Evolutionary conservation across 2,329 filamentous ascomycete species (phyloP).

Genomic region (Aspergillus pseudonomiae): DNA sequence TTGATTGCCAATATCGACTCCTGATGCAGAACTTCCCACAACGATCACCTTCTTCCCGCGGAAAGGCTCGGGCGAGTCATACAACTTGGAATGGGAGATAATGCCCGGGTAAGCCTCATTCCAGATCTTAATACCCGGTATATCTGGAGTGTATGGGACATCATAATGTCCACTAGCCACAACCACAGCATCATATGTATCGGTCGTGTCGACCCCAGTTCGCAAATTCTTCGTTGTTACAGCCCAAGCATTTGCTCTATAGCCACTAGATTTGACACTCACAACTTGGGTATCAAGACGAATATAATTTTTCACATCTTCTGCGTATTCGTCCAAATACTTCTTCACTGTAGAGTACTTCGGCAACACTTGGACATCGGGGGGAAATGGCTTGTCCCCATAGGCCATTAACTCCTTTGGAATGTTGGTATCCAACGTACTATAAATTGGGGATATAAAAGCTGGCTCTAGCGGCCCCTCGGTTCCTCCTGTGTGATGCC

Average conservation of each 20-base stretch:
- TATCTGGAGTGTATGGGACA: slow-evolving; percentile 67
- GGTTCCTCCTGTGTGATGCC: slow-evolving; percentile 36
- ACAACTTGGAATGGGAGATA: slow-evolving; percentile 79
- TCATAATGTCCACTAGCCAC: slow-evolving; percentile 77
- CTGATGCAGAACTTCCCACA: slow-evolving; percentile 82
- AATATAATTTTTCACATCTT: slow-evolving; percentile 68
- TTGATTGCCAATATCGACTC: slow-evolving; percentile 79
- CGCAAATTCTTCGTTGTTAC: slow-evolving; percentile 58
- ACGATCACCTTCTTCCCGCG: slow-evolving; percentile 74
- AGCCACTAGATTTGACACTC: slow-evolving; percentile 53
- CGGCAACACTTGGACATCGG: slow-evolving; percentile 72
- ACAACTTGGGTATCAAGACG: slow-evolving; percentile 71
- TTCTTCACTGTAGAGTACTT: slow-evolving; percentile 68
- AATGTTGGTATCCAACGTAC: slow-evolving; percentile 83
- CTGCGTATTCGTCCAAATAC: slow-evolving; percentile 74
- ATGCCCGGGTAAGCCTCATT: slow-evolving; percentile 60
- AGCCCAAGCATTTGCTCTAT: slow-evolving; percentile 58
- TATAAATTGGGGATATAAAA: slow-evolving; percentile 84
- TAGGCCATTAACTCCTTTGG: slow-evolving; percentile 80
- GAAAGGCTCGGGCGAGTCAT: slow-evolving; percentile 68
- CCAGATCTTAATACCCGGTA: slow-evolving; percentile 64
- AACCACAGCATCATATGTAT: slow-evolving; percentile 73
- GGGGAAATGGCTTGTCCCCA: slow-evolving; percentile 68
- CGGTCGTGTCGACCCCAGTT: slow-evolving; percentile 43
- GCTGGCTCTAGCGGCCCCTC: slow-evolving; percentile 48